These are phyloP conservation scores for Fusarium camptoceras DNA, from an alignment of 2,329 filamentous ascomycete genomes.

Conservation along the genomic window DNA sequence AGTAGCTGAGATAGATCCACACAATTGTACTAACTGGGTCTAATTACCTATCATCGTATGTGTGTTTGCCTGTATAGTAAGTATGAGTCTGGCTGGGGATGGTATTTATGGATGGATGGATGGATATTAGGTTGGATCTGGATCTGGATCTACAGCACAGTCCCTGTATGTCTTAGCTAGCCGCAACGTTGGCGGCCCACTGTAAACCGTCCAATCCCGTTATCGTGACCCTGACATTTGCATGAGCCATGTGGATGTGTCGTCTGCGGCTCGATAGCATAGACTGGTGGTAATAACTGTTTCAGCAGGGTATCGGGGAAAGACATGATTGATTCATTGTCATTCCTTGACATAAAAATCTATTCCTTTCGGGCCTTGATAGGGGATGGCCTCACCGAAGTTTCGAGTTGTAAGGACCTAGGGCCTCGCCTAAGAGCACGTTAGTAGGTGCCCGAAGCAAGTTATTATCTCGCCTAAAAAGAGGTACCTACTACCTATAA, in stretches of 20 bases:
- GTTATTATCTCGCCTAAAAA: conserved; percentile 29
- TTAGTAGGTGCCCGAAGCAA: neutral
- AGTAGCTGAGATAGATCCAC: conserved; percentile 11
- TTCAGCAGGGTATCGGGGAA: conserved; percentile 15
- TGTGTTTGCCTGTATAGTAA: neutral
- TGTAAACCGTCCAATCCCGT: conserved; percentile 24
- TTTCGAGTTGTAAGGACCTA: conserved; percentile 3
- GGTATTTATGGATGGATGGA: neutral
- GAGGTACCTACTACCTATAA: conserved; percentile 1
- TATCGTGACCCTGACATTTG: conserved; percentile 30
- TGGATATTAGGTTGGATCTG: neutral
- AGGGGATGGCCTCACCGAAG: conserved; percentile 8
- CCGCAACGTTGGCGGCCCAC: conserved; percentile 8
- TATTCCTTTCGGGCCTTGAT: neutral
- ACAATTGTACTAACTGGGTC: conserved; percentile 19
- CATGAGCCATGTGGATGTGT: conserved; percentile 31
- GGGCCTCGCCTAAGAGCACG: neutral
- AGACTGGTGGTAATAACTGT: conserved; percentile 17
- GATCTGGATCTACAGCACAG: neutral
- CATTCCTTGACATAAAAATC: neutral
- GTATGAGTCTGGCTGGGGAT: neutral
- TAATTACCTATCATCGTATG: neutral
- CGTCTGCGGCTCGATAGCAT: conserved; percentile 7
- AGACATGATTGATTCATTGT: conserved; percentile 10
- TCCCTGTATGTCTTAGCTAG: conserved; percentile 21